phyloP scores from a whole-genome alignment of 257 asterid genomes.

The Solanum arcanum region DNA sequence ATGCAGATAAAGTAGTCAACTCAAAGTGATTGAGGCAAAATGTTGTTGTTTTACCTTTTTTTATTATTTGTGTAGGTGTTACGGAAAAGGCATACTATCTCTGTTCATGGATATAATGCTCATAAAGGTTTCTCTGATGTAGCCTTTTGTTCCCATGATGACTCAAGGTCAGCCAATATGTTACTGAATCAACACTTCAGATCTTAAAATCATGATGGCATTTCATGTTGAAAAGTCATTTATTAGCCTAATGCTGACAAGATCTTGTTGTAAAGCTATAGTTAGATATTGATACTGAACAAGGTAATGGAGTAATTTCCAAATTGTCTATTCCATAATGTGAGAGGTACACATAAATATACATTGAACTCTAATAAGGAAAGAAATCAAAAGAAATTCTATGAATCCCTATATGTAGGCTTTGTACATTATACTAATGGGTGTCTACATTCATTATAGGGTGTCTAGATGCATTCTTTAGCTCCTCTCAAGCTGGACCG shows the following conservation, averaged over 20 bases:
- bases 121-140: constrained; percentile 74
- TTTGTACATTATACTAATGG: neutral
- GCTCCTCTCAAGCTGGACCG: neutral
- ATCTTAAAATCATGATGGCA: neutral
- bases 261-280: neutral
- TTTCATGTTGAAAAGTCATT: neutral
- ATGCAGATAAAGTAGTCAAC: neutral
- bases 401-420: neutral
- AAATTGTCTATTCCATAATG: neutral
- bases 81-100: constrained; percentile 55
- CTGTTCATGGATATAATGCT: constrained; percentile 56
- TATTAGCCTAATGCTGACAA: neutral
- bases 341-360: neutral
- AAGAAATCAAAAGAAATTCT: neutral
- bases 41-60: neutral
- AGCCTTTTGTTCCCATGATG: constrained; percentile 62
- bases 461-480: neutral
- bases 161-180: constrained; percentile 43
- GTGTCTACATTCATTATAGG: neutral
- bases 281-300: neutral
- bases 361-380: neutral
- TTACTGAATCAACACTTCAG: neutral
- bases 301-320: neutral
- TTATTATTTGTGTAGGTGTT: constrained; percentile 45
- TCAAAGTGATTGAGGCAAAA: neutral